Evolutionary conservation across 306 rosid species (phyloP), one percentile per base, ranked within the genome.

Genomic region (Purshia tridentata): DNA sequence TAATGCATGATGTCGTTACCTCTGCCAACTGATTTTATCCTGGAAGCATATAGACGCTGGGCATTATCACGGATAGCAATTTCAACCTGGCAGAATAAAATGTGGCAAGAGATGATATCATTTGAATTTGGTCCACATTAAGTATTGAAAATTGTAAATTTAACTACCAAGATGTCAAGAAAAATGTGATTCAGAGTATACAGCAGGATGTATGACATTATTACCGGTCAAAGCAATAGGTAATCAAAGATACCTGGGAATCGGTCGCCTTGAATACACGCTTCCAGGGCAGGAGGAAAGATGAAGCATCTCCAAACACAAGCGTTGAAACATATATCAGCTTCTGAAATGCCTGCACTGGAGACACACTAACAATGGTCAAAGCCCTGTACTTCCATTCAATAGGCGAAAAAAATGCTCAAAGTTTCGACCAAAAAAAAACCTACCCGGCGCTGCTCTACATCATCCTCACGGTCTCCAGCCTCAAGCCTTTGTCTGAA

Each of bases 261-360:
- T 91, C 96, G 2, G 97, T 94, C 79, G 87, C 81, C 81, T 82
- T 91, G 80, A 94, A 91, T 53, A 94, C 89, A 72, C 97, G 99
- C 83, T 91, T 95, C 99, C 99, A 95, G 77, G 99, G 98, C 68
- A 95, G 82, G 70, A 95, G 99, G 84, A 95, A 95, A 69, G 96
- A 76, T 11, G 99, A 88, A 19, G 99, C 99, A n/a, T 95, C 97
- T 46, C 98, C 97, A 74, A 95, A 95, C 74, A 91, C 97, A 76
- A 90, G 89, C 73, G 93, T 91, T 9, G 99, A 95, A 70, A 95
- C 93, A 80, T 91, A 95, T 64, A 95, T 88, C 88, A 95, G 82
- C 91, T 95, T 95, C 86, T 95, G 98, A 82, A 95, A 95, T 23
- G 97, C 99, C 99, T 95, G 99, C 98, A 90, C 99, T 91, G 92